These are phyloP conservation scores for Xylariaceae sp. DNA, from an alignment of 2,329 filamentous ascomycete species.

Conservation along the genomic window DNA sequence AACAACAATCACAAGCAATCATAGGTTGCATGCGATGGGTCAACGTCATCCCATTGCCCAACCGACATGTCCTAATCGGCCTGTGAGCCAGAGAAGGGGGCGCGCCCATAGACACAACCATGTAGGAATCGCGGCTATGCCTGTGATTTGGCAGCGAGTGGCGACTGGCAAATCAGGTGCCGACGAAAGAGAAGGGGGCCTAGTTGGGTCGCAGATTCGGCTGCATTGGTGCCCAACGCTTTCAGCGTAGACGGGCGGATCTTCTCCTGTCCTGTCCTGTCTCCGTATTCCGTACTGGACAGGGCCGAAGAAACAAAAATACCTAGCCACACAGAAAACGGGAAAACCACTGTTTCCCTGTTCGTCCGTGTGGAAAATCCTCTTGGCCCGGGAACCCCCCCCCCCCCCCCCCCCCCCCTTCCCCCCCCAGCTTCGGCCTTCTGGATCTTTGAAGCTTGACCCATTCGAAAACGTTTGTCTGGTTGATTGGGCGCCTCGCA, in stretches of 20 bases:
- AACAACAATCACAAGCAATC: neutral
- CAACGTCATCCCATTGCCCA: conserved; percentile 23
- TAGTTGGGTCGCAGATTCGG: conserved; percentile 25
- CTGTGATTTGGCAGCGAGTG: conserved; percentile 23
- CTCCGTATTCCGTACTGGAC: too few relatives aligned
- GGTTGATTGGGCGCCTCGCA: conserved; percentile 31
- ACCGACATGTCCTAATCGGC: conserved; percentile 10
- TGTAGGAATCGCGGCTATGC: conserved; percentile 7
- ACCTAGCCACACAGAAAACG: conserved; percentile 7
- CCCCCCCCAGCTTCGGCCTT: conserved; percentile 8
- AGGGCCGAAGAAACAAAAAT: too few relatives aligned
- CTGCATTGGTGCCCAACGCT: conserved; percentile 30
- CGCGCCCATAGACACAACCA: neutral
- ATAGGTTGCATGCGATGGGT: conserved; percentile 14
- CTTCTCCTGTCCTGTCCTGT: neutral
- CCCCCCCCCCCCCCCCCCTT: too few relatives aligned
- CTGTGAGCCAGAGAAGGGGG: neutral
- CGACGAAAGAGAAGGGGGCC: conserved; percentile 1
- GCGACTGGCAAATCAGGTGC: conserved; percentile 14
- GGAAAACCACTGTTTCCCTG: conserved; percentile 1
- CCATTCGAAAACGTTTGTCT: conserved; percentile 28
- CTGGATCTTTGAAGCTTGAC: conserved; percentile 2
- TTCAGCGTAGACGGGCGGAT: conserved; percentile 17
- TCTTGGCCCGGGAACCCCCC: too few relatives aligned
- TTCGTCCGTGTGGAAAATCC: conserved; percentile 9